phyloP scores from a whole-genome alignment of 2,329 filamentous ascomycete species.

The Onygena corvina region DNA sequence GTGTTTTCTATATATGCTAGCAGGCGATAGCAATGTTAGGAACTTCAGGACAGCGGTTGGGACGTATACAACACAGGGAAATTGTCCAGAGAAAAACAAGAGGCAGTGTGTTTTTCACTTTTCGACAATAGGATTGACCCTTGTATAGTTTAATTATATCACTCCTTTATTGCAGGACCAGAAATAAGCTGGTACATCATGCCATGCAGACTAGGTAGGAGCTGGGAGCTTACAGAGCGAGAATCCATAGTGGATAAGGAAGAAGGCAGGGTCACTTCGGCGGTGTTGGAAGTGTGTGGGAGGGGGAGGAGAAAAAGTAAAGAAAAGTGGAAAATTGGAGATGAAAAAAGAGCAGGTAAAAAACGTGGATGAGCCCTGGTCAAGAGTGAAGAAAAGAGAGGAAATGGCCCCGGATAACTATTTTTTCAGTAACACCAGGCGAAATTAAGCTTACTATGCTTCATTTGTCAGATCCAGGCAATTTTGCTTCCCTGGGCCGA shows the following conservation, averaged over 20 bases:
- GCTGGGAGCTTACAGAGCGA: background rate
- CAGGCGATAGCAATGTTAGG: background rate
- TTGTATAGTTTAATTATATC: conserved; percentile 6
- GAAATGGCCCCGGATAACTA: conserved; percentile 5
- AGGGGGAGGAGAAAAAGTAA: conserved; percentile 1
- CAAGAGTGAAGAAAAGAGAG: conserved; percentile 3
- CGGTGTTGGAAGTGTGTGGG: background rate
- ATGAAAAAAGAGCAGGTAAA: conserved; percentile 5
- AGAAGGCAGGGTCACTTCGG: conserved; percentile 7
- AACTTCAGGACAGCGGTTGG: background rate
- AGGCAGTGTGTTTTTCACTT: conserved; percentile 2
- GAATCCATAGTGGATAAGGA: conserved; percentile 3
- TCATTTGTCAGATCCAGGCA: conserved; percentile 17
- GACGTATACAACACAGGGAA: conserved; percentile 4
- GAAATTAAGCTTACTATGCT: conserved; percentile 20
- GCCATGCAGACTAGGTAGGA: conserved; percentile 5
- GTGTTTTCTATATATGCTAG: background rate
- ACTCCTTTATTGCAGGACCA: conserved; percentile 7
- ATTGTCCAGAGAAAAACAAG: background rate
- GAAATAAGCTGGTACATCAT: conserved; percentile 6
- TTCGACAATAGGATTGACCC: conserved; percentile 3
- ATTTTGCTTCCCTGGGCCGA: background rate
- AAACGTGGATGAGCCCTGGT: conserved; percentile 12
- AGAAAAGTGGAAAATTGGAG: background rate
- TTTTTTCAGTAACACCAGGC: conserved; percentile 16